Base-by-base conservation (phyloP, 2,329 filamentous ascomycete genomes). In the Penicillium oxalicum region DNA sequence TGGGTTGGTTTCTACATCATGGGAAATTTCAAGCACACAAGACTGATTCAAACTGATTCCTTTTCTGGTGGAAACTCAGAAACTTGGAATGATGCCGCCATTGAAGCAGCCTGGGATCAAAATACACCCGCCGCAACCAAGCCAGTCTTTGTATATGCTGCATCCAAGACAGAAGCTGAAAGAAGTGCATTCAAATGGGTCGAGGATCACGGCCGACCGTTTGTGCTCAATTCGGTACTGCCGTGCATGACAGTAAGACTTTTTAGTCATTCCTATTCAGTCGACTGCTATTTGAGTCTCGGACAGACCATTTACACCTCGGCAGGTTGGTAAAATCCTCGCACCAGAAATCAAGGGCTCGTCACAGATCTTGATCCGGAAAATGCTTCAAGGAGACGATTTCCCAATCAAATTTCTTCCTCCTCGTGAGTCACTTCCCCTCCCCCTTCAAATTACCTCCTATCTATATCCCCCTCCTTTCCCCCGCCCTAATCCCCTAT, bases 101-200 rank as follows among this genome's bases (percentile, higher is more conserved):
- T 76, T 9, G 50, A 65, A 25, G 53, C 62, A 5, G 70, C 70
- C 4, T 70, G 66, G 64, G 62, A 54, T 26, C 40, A 47, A 26
- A 40, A 50, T 57, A n/a, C 60, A 57, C 45, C 58, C 61, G 26
- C 63, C 61, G 4, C 66, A 62, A 24, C 61, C 60, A 49, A 59
- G 43, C n/a, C 40, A 5, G 4, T 48, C 1, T 27, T 35, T 24
- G 37, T 74, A 1, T 79, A 79, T 48, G 65, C 63, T 1, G 76
- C 75, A 0, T 70, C 70, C 45, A 79, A 78, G 55, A 71, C 68
- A 0, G 67, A 72, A 51, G 69, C 66, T 1, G 75, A 78, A 59
- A 70, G 70, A 43, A 72, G 67, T 4, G 59, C 73, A 32, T 76
- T 74, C 72, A 68, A 69, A 33, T 77, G 70, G 56, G 57, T 75